A percentile compares a stretch with the other conserved stretches of the same genome.
Evolutionary conservation across 371 early-diverging fungal genomes (phyloP).

Genomic region (Paraphysoderma sedebokerense): DNA sequence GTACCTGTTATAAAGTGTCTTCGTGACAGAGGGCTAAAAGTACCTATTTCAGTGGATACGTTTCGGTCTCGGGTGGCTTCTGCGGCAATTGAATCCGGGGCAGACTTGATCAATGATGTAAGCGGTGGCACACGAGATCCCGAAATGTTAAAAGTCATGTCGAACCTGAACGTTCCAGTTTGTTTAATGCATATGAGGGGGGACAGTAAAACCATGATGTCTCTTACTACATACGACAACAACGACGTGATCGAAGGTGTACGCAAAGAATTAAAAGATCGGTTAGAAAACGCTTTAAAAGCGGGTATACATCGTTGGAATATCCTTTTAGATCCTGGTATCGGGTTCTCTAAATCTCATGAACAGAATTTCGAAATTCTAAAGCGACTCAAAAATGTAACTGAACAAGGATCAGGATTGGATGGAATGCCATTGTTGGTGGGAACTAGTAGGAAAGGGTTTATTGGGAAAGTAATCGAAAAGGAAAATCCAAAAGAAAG

Average conservation of each 20-base stretch:
- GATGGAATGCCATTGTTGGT: constrained; percentile 66
- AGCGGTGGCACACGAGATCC: constrained; percentile 75
- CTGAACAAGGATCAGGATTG: constrained; percentile 26
- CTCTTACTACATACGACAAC: constrained; percentile 46
- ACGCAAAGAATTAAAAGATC: constrained; percentile 37
- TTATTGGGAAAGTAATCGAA: constrained; percentile 59
- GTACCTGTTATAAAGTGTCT: constrained; percentile 71
- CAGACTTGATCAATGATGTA: constrained; percentile 85
- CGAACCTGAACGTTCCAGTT: constrained; percentile 62
- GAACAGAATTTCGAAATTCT: constrained; percentile 75
- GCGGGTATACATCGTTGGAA: constrained; percentile 87
- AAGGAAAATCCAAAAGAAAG: constrained; percentile 53
- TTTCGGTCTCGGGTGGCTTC: constrained; percentile 69
- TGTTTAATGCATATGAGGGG: constrained; percentile 96
- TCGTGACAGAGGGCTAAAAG: constrained; percentile 15
- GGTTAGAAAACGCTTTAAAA: constrained; percentile 45
- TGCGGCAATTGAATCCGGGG: constrained; percentile 68
- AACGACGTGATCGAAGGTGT: constrained; percentile 56
- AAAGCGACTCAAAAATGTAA: constrained; percentile 6
- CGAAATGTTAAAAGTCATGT: constrained; percentile 58
- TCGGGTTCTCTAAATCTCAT: constrained; percentile 88
- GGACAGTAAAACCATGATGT: constrained; percentile 72
- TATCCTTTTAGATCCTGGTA: constrained; percentile 88
- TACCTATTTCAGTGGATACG: constrained; percentile 87
- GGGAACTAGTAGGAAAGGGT: constrained; percentile 72